Base-by-base conservation (phyloP, 2,329 filamentous ascomycete species). In the Fusarium tupiense region DNA sequence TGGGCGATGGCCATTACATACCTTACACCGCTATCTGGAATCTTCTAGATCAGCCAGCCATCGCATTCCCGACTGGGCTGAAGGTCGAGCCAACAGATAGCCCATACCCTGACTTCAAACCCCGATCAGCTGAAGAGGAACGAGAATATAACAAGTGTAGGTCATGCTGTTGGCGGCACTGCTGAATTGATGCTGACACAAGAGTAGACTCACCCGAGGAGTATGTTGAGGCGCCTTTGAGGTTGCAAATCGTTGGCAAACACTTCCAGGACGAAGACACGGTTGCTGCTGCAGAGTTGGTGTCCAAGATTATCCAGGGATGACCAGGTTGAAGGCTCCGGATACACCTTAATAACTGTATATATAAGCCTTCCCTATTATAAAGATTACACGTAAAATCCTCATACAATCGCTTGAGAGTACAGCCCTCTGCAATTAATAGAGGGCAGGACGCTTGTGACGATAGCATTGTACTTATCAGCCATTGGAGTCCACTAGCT, bases 161-260 rank as follows among this genome's bases (percentile, higher is more conserved):
- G 43, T 20, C 24, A 20, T 26, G 0, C 4, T 46, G 17, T 3
- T 0, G 11, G 5, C n/a, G 0, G 10, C 8, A 5, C 19, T 46
- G 43, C 24, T 46, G n/a, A 13, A 13, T 9, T 2, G 0, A 26
- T 46, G 11, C 43, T 46, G 11, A 46, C 5, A 19, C 10, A 9
- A 3, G 0, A 19, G 7, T 13, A 46, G 43, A 46, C 12, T 46
- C 17, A 5, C 43, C 43, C 1, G 43, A 26, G 20, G 5, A 46
- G 11, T 46, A 46, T 5, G 2, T 4, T 6, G 43, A 26, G 2
- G 43, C 43, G 1, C 43, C 24, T 0, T 13, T 46, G 17, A 24
- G 8, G 8, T 9, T 46, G 43, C 43, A 46, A 26, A 20, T 46
- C 1, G 43, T 46, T 19, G 43, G 43, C 2, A 46, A 20, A 1